Evolutionary conservation across 768 basidiomycete genomes (phyloP).

Genomic region (Phylloporus sp.): DNA sequence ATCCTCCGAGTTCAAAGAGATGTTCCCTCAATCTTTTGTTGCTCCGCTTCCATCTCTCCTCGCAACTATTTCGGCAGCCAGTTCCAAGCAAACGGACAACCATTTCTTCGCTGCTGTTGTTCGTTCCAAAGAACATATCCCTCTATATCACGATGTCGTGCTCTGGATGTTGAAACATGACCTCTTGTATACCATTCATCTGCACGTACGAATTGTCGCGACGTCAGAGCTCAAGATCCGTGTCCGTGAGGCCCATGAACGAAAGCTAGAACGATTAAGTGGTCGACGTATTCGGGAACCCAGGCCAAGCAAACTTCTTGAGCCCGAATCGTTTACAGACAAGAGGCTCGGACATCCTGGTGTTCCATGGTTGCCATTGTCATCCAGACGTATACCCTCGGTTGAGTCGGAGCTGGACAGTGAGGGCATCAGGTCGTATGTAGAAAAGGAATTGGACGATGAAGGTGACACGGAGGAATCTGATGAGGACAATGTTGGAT

Average conservation of each 20-base stretch:
- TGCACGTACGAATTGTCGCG: slow-evolving; percentile 81
- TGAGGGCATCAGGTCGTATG: slow-evolving; percentile 31
- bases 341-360: slow-evolving; percentile 16
- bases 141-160: slow-evolving; percentile 76
- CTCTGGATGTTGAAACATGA: slow-evolving; percentile 90
- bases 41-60: slow-evolving; percentile 72
- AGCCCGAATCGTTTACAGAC: slow-evolving; percentile 18
- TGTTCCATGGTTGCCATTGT: slow-evolving; percentile 50
- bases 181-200: slow-evolving; percentile 79
- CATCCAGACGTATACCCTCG: slow-evolving; percentile 48
- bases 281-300: slow-evolving; percentile 20
- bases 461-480: slow-evolving; percentile 38
- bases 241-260: slow-evolving; percentile 49
- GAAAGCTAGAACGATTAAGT: slow-evolving; percentile 29
- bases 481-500: slow-evolving; percentile 44
- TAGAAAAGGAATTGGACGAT: slow-evolving; percentile 31
- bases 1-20: slow-evolving; percentile 53
- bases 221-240: slow-evolving; percentile 68
- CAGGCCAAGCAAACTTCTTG: slow-evolving; percentile 13
- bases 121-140: slow-evolving; percentile 59
- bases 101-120: slow-evolving; percentile 84
- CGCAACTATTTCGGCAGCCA: slow-evolving; percentile 66
- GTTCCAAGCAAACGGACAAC: slow-evolving; percentile 58
- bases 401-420: slow-evolving; percentile 43
- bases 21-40: slow-evolving; percentile 58